Evolutionary conservation across 2,329 filamentous ascomycete species (phyloP).

Genomic region (Sodiomyces alkalinus): DNA sequence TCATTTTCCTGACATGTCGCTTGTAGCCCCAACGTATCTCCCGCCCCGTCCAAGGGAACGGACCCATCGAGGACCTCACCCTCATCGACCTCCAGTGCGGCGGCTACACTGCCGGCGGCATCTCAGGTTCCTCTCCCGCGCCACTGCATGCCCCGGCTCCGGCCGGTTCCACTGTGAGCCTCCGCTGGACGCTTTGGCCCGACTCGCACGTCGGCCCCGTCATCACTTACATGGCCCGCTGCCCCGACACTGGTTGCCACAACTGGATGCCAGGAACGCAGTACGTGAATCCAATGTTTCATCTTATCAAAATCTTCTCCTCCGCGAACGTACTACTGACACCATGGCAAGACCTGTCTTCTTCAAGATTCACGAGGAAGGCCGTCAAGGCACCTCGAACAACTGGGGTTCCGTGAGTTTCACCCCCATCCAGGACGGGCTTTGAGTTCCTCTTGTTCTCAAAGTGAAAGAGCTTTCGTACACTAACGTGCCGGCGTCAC

Average conservation of each 20-base stretch:
- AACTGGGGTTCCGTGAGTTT: conserved; percentile 28
- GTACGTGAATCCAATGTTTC: conserved; percentile 18
- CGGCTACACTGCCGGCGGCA: conserved; percentile 33
- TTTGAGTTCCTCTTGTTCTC: too few relatives aligned
- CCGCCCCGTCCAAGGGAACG: conserved; percentile 41
- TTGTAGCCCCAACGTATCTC: conserved; percentile 24
- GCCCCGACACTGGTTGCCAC: conserved; percentile 35
- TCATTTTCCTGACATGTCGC: too few relatives aligned
- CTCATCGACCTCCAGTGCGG: conserved; percentile 41
- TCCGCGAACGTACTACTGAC: conserved; percentile 7
- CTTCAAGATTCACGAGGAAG: conserved; percentile 38
- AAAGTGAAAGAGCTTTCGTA: background rate
- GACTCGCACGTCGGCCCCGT: conserved; percentile 36
- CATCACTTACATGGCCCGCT: conserved; percentile 45
- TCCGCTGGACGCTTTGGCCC: conserved; percentile 39
- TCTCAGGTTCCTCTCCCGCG: conserved; percentile 33
- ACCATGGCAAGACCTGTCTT: conserved; percentile 30
- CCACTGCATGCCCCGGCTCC: conserved; percentile 35
- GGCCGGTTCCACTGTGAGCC: conserved; percentile 35
- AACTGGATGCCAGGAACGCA: conserved; percentile 26
- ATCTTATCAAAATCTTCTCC: background rate
- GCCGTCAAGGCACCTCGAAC: conserved; percentile 32
- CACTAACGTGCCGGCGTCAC: too few relatives aligned
- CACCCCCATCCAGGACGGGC: too few relatives aligned
- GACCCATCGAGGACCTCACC: conserved; percentile 37